Evolutionary conservation across 129 eudicot genomes (phyloP), one percentile per base, ranked within the genome.

Genomic region (Heracleum sosnowskyi): DNA sequence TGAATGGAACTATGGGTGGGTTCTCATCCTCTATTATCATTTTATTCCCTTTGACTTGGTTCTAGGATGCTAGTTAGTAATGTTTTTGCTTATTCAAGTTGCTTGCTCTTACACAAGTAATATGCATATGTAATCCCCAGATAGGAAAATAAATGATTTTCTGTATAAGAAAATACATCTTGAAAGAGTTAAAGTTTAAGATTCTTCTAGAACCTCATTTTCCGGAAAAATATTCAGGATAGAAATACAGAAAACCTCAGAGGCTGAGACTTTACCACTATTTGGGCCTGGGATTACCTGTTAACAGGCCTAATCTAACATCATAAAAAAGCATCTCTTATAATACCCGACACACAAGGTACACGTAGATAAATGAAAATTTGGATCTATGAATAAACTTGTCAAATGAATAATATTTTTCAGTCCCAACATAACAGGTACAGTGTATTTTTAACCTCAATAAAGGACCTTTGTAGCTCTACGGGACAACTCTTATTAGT

Each of bases 1-100:
- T 8, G 97, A 91, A 82, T 91, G 94, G 97, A 91, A 91, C 66
- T 91, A 87, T 71, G 97, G 97, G 93, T 91, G 35, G 5, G 90
- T 82, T 79, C 55, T 71, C n/a, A 26, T 64, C 42, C 75, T 35
- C 24, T 39, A 17, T 13, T 24, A 71, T 18, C 0, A 0, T 37
- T 15, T 35, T 29, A 24, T 4, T 4, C 18, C 37, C 16, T 64
- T 29, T 4, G 6, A 13, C 71, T 64, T 64, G 37, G 20, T 31
- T 39, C 71, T 64, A 64, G 22, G 12, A 1, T 29, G 70, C 70
- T 63, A 63, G 20, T 63, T 4, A 13, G 37, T 11, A 24, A 55
- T n/a, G 66, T 31, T 11, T 4, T 3, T 63, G 36, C 5, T 12
- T 63, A 24, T 63, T 29, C 2, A 63, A 63, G 36, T 26, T 28